phyloP scores from a whole-genome alignment of 2,329 filamentous ascomycete species.

The Rutstroemia sp. region DNA sequence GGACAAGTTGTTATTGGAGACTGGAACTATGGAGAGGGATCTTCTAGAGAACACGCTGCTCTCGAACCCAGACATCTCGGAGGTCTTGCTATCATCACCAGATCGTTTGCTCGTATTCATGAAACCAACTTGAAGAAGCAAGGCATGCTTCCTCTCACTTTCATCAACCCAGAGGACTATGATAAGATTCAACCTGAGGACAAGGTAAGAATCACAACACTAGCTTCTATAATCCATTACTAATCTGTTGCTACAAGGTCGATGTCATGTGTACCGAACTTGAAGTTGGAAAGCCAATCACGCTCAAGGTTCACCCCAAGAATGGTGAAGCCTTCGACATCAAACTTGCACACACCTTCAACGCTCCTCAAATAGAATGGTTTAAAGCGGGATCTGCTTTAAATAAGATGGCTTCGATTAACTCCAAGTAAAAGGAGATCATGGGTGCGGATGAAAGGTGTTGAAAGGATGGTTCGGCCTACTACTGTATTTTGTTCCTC shows the following conservation, averaged over 20 bases:
- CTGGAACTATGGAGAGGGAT: conserved; percentile 99
- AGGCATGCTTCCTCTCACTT: conserved; percentile 98
- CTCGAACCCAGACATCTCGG: conserved; percentile 96
- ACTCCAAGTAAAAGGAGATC: no score
- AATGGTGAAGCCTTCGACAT: conserved; percentile 75
- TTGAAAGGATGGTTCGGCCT: background rate
- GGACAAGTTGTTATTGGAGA: conserved; percentile 73
- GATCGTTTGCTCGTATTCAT: conserved; percentile 97
- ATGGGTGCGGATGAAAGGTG: no score
- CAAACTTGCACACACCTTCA: conserved; percentile 91
- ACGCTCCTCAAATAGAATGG: conserved; percentile 96
- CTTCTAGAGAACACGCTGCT: conserved; percentile 95
- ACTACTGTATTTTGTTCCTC: conserved; percentile 10
- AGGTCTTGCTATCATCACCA: conserved; percentile 92
- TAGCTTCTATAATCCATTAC: background rate
- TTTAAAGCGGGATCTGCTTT: conserved; percentile 97
- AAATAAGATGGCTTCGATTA: conserved; percentile 99
- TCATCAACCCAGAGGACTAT: conserved; percentile 90
- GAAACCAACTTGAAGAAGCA: conserved; percentile 99
- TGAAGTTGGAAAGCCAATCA: conserved; percentile 86
- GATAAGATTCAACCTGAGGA: conserved; percentile 93
- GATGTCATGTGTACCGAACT: conserved; percentile 86
- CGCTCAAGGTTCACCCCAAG: conserved; percentile 85
- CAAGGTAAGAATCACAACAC: conserved; percentile 39
- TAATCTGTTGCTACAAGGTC: conserved; percentile 34